Percentiles rank a stretch among this genome's conserved stretches.
phyloP scores from a whole-genome alignment of 2,329 filamentous ascomycete genomes.

The Beauveria medogensis region DNA sequence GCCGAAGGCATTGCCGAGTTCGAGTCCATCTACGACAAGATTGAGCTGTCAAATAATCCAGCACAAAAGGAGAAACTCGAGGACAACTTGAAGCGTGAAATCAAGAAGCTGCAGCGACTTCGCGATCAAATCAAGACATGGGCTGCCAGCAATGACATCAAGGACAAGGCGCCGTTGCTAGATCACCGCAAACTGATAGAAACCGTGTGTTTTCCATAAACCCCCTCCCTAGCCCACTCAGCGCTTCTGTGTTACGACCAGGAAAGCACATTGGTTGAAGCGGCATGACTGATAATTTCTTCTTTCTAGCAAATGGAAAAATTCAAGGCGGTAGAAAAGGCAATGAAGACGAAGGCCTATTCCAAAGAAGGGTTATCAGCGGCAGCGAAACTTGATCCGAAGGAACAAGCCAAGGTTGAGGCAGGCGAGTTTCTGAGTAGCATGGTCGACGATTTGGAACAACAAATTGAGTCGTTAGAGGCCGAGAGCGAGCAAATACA shows the following conservation, averaged over 20 bases:
- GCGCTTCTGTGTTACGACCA: background rate
- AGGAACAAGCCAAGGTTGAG: constrained; percentile 90
- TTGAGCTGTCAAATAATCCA: constrained; percentile 81
- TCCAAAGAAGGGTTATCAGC: constrained; percentile 95
- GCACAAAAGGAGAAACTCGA: constrained; percentile 98
- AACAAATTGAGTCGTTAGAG: constrained; percentile 87
- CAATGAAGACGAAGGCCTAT: constrained; percentile 99
- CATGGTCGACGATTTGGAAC: constrained; percentile 88
- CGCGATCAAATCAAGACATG: constrained; percentile 99
- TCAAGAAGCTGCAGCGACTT: constrained; percentile 97
- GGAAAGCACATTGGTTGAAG: background rate
- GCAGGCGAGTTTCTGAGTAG: constrained; percentile 75
- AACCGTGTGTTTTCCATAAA: constrained; percentile 56
- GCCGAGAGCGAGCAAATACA: constrained; percentile 83
- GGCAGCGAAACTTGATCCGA: constrained; percentile 90
- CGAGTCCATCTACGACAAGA: constrained; percentile 95
- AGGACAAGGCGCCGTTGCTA: constrained; percentile 92
- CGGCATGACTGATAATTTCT: constrained; percentile 11
- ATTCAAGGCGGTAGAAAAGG: constrained; percentile 99
- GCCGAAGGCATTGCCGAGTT: constrained; percentile 87
- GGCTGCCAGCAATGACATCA: constrained; percentile 97
- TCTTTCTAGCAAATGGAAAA: constrained; percentile 85
- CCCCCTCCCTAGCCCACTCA: background rate
- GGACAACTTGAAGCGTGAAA: constrained; percentile 96
- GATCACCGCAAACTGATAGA: constrained; percentile 96